A percentile compares a stretch with the other conserved stretches of the same genome.
phyloP scores from a whole-genome alignment of 2,329 filamentous ascomycete genomes.

The Alternaria alternata region DNA sequence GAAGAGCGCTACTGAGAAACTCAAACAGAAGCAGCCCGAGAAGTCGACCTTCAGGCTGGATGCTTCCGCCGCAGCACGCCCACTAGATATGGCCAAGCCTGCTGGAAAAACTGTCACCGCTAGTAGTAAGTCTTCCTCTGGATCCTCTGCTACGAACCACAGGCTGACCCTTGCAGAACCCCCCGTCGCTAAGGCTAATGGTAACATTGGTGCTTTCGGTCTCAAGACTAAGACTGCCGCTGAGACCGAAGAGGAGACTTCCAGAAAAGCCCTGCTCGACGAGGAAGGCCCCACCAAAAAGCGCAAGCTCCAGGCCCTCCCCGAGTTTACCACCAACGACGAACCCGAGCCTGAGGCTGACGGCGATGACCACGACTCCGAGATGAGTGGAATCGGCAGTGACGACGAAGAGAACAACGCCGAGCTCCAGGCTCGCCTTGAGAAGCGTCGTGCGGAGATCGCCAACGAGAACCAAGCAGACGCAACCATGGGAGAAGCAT shows the following conservation, averaged over 20 bases:
- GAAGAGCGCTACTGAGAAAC: slow-evolving; percentile 84
- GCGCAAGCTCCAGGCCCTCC: slow-evolving; percentile 85
- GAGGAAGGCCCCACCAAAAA: slow-evolving; percentile 82
- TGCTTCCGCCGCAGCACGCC: slow-evolving; percentile 40
- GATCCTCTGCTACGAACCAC: background rate
- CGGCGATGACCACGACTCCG: slow-evolving; percentile 72
- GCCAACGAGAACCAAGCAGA: slow-evolving; percentile 64
- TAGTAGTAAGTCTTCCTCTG: slow-evolving; percentile 22
- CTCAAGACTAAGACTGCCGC: slow-evolving; percentile 73
- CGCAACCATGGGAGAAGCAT: slow-evolving; percentile 53
- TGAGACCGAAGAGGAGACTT: slow-evolving; percentile 69
- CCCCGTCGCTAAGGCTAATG: slow-evolving; percentile 69
- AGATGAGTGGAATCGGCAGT: slow-evolving; percentile 77
- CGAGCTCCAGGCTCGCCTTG: slow-evolving; percentile 78
- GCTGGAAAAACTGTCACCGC: slow-evolving; percentile 36
- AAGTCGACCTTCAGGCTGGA: slow-evolving; percentile 52
- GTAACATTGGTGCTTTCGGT: slow-evolving; percentile 84
- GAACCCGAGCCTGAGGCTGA: slow-evolving; percentile 46
- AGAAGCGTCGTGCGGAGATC: slow-evolving; percentile 74
- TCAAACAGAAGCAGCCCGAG: slow-evolving; percentile 61
- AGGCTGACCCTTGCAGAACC: slow-evolving; percentile 35
- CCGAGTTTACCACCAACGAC: slow-evolving; percentile 67
- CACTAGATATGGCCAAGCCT: slow-evolving; percentile 36
- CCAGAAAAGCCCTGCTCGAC: slow-evolving; percentile 84
- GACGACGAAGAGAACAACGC: slow-evolving; percentile 90